Base-by-base conservation (phyloP, 225 moss, liverwort and hornwort genomes). In the Marchantia polymorpha region DNA sequence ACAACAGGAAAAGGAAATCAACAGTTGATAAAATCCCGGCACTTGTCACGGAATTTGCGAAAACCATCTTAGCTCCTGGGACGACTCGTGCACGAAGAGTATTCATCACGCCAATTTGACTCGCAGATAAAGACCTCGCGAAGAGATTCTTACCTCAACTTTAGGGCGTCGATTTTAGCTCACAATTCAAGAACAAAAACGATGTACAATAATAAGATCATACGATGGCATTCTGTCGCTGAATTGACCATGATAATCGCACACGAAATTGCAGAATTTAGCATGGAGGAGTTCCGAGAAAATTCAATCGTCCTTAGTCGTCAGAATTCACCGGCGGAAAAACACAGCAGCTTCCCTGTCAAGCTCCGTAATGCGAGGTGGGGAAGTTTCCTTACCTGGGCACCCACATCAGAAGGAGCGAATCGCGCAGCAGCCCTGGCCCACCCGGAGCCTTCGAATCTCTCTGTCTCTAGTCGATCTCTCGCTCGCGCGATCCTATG, bases 21-120 rank as follows among this genome's bases (percentile, higher is more conserved):
- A 51, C 22, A 56, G 74, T 55, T 58, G 53, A 75, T 50, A 48
- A 22, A 70, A 70, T 22, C 49, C 22, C 70, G 70, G 39, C 70
- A 8, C 49, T 46, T 7, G 6, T 58, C 6, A 2, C 17, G 47
- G 3, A 69, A 47, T 69, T 16, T 69, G 31, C 30, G 3, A 3
- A 15, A 31, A 69, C 69, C 69, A 69, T 27, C 47, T 14, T 6
- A 20, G 10, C 72, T 13, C 72, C 52, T 67, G 2, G 30, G 67
- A 58, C 58, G 8, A 5, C 22, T 6, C 23, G 30, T 69, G 0
- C 69, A 14, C 31, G 69, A 49, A 49, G 72, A 72, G 49, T 72
- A 23, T 25, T 49, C 50, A 12, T n/a, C 9, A 49, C 22, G 72
- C n/a, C n/a, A 72, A 49, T 47, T n/a, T 49, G 6, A 72, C 50